Base-by-base conservation (phyloP, 805 yeast genomes). In the Brettanomyces custersianus region DNA sequence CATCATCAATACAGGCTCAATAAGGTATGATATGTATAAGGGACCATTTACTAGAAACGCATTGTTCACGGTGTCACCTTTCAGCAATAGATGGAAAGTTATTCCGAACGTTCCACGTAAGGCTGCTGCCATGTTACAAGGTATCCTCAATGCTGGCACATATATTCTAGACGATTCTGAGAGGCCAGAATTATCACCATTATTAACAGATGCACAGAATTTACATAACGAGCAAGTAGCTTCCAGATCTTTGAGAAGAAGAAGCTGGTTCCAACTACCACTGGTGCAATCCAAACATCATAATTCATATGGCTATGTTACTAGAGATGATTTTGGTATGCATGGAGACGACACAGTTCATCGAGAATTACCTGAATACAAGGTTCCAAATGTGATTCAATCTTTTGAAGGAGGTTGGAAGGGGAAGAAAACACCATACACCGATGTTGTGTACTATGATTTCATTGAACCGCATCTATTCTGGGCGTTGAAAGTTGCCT, bases 271-370 rank as follows among this genome's bases (percentile, higher is more conserved):
- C 15, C 24, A 18, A 9, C 15, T 5, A 15, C 31, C 21, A n/a
- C 8, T 4, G 8, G 6, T 15, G 18, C 20, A 15, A 15, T 7
- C 31, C n/a, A n/a, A n/a, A n/a, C n/a, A n/a, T n/a, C n/a, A n/a
- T n/a, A n/a, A n/a, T 6, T 30, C 33, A 1, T 74, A 72, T 41
- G 98, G 98, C 0, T 83, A 81, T 47, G 77, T 76, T 0, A 90
- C 98, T 0, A 48, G 58, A 31, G 98, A 92, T 52, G 97, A 90
- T 49, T 67, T 70, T 46, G 98, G 96, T 0, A 58, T 65, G 43
- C 76, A 77, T 42, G 98, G 98, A 17, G 98, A 92, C 53, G 97
- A 83, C 63, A 68, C 86, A 26, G 47, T 76, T 38, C 88, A 82
- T 59, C 63, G 60, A 39, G 70, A 83, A 2, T 70, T 80, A 32